Evolutionary conservation across 306 rosid genomes (phyloP), one percentile per base, ranked within the genome.

Genomic region (Castanea crenata): DNA sequence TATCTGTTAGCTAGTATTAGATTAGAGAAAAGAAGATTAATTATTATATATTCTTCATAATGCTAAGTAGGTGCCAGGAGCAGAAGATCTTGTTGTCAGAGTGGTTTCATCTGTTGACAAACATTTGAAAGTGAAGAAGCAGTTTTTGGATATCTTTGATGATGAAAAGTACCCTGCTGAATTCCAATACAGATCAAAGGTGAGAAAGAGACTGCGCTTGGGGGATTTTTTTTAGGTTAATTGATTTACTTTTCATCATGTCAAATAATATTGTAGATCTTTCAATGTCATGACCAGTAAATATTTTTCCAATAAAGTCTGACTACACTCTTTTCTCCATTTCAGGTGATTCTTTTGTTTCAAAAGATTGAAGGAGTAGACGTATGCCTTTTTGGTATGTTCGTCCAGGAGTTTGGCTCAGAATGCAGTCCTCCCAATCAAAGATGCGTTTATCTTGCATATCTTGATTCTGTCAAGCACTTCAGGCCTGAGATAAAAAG

Each of bases 331-430:
- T 14, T 41, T 59, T 81, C 55, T 19, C 72, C 74, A 81, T 87
- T 79, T 83, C 46, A 90, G 92, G 89, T 81, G 34, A 83, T 90
- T 83, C 88, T 92, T 79, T 73, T 89, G 80, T 93, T 91, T 88
- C 96, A 92, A 78, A 74, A 84, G 80, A 89, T 91, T 70, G 94
- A 82, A 62, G 97, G 94, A 18, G 90, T 78, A 38, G 97, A 89
- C 51, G 80, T 92, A 44, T 92, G 92, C 80, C 76, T 93, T 59
- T 92, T 88, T 55, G 83, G 74, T 54, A 52, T 93, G 89, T 89
- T 88, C 44, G 91, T 84, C 55, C 94, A 91, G 32, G 97, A 93
- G 80, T 93, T 83, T 59, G 92, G 97, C 29, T 85, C 94, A 13
- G 89, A 89, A 46, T 93, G 96, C 52, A 73, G 82, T 67, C 27